A percentile compares a stretch with the other conserved stretches of the same genome.
Conservation (phyloP, 2,329 filamentous ascomycete genomes). For the Didymosphaeria variabile region DNA sequence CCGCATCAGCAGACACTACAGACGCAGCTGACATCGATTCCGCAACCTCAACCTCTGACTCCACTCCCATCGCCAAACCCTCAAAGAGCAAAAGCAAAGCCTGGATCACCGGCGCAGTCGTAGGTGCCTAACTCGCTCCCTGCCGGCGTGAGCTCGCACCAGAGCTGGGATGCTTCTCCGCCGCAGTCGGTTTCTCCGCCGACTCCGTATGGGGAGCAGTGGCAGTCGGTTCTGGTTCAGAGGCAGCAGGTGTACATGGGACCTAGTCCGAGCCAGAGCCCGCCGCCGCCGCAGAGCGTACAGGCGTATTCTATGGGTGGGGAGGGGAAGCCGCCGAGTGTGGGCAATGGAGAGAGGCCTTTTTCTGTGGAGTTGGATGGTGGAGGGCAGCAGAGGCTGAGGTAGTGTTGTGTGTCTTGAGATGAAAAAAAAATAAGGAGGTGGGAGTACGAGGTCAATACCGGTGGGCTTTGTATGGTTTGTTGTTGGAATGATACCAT, state of each 20-base stretch:
- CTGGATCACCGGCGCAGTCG: slow-evolving; percentile 43
- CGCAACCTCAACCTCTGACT: neutral
- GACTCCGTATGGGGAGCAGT: slow-evolving; percentile 25
- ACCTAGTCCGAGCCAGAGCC: slow-evolving; percentile 24
- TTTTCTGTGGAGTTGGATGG: slow-evolving; percentile 34
- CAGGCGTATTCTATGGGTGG: slow-evolving; percentile 13
- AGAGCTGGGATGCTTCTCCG: slow-evolving; percentile 20
- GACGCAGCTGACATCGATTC: neutral
- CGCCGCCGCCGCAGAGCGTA: slow-evolving; percentile 22
- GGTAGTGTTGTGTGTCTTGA: neutral
- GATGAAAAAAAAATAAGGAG: neutral
- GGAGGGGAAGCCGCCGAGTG: slow-evolving; percentile 10
- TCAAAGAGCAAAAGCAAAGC: slow-evolving; percentile 31
- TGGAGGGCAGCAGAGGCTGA: neutral
- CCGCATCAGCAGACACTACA: slow-evolving; percentile 8
- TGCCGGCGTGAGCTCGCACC: slow-evolving; percentile 31
- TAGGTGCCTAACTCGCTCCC: slow-evolving; percentile 28
- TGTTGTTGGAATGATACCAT: too few species aligned
- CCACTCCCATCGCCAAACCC: slow-evolving; percentile 13
- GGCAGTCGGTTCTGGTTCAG: slow-evolving; percentile 21
- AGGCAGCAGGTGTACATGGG: slow-evolving; percentile 22
- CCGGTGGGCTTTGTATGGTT: neutral
- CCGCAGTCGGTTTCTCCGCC: slow-evolving; percentile 24
- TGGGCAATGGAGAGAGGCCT: slow-evolving; percentile 21
- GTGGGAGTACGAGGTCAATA: neutral